Evolutionary conservation across 2,329 filamentous ascomycete genomes (phyloP).

Genomic region (Lecanicillium sp.): DNA sequence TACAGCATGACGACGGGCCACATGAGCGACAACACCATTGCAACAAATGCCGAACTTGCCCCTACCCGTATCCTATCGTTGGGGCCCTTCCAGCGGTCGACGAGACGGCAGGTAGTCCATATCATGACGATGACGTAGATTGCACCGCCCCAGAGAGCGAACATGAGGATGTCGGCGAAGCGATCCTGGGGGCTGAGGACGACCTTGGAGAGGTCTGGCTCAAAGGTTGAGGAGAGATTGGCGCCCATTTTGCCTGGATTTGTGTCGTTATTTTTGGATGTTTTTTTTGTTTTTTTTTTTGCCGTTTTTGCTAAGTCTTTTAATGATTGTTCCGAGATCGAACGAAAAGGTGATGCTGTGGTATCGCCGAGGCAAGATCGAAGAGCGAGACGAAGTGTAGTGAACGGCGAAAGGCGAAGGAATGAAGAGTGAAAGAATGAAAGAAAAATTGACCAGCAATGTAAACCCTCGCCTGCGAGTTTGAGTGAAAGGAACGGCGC

Average conservation of each 20-base stretch:
- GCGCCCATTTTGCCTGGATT: slow-evolving; percentile 29
- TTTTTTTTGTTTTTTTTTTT: too few relatives aligned
- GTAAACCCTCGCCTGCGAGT: too few relatives aligned
- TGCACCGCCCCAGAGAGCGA: slow-evolving; percentile 24
- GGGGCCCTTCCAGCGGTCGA: slow-evolving; percentile 34
- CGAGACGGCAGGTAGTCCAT: slow-evolving; percentile 31
- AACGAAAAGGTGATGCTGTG: too few relatives aligned
- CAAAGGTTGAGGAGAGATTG: slow-evolving; percentile 30
- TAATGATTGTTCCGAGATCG: too few relatives aligned
- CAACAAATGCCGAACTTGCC: slow-evolving; percentile 20
- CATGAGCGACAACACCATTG: slow-evolving; percentile 23
- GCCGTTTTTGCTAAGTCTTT: too few relatives aligned
- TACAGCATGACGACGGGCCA: slow-evolving; percentile 30
- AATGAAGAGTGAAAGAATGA: too few relatives aligned
- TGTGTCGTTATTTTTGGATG: too few relatives aligned
- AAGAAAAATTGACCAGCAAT: too few relatives aligned
- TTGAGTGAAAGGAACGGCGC: too few relatives aligned
- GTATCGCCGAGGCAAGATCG: too few relatives aligned
- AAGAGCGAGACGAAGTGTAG: too few relatives aligned
- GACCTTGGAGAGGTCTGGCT: slow-evolving; percentile 28
- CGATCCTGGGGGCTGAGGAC: slow-evolving; percentile 24
- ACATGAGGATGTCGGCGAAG: slow-evolving; percentile 22
- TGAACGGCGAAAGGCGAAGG: too few relatives aligned
- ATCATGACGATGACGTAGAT: slow-evolving; percentile 33
- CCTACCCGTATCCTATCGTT: slow-evolving; percentile 24